Percentiles rank a stretch among this genome's conserved stretches.
These are phyloP conservation scores for Podila clonocystis DNA, from an alignment of 192 early-diverging fungal species.

Conservation along the genomic window DNA sequence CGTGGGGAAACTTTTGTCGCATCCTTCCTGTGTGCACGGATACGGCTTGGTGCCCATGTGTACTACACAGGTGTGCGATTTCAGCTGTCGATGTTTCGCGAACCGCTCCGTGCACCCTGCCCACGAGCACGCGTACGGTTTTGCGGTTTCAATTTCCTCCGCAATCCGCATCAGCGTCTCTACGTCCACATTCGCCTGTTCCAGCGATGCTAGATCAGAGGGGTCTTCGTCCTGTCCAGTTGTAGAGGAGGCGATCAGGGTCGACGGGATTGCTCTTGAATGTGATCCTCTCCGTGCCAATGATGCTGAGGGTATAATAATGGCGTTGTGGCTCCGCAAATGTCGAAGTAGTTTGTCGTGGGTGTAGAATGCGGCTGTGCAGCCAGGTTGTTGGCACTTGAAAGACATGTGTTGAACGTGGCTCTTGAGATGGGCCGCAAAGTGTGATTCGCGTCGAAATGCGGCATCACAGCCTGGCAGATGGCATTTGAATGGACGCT, in stretches of 20 bases:
- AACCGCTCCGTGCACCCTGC: conserved; percentile 49
- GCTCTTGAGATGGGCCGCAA: conserved; percentile 35
- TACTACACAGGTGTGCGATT: conserved; percentile 48
- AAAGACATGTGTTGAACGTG: conserved; percentile 33
- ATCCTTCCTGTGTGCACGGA: conserved; percentile 46
- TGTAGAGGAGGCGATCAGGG: neutral
- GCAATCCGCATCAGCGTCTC: conserved; percentile 14
- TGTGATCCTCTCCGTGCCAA: too few species aligned
- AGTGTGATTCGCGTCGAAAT: conserved; percentile 44
- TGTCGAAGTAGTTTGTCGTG: conserved; percentile 51
- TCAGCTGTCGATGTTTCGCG: conserved; percentile 48
- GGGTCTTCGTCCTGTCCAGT: neutral
- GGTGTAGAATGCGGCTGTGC: conserved; percentile 37
- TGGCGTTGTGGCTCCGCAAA: conserved; percentile 27
- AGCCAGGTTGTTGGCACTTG: conserved; percentile 34
- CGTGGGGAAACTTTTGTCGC: conserved; percentile 48
- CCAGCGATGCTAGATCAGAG: neutral
- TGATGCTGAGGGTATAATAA: conserved; percentile 8
- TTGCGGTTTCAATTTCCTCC: conserved; percentile 18
- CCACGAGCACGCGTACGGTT: conserved; percentile 49
- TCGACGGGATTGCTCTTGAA: neutral
- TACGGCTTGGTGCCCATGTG: conserved; percentile 54
- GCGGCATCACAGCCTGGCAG: conserved; percentile 43
- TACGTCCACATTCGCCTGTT: neutral
- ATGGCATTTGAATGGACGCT: conserved; percentile 56